A percentile compares a stretch with the other conserved stretches of the same genome.
Evolutionary conservation across 441 rosid species (phyloP).

Genomic region (Sinapis alba): DNA sequence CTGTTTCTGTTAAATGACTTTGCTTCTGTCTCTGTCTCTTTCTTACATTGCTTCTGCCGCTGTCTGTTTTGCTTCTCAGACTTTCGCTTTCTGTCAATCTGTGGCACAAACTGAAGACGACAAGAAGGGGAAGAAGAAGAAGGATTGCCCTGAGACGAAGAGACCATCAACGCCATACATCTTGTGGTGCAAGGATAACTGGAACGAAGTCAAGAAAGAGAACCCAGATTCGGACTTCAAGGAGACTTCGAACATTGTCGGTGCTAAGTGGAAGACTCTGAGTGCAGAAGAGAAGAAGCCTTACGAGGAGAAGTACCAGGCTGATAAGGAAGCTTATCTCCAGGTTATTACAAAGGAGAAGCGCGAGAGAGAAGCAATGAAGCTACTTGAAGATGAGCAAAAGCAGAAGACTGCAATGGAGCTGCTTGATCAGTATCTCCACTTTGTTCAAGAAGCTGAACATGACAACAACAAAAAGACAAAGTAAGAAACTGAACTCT

Average conservation of each 20-base stretch:
- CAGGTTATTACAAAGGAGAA: slow-evolving; percentile 70
- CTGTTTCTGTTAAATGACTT: too few relatives aligned
- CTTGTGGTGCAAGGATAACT: slow-evolving; percentile 80
- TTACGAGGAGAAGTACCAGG: slow-evolving; percentile 75
- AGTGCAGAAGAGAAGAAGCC: slow-evolving; percentile 81
- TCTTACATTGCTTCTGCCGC: too few relatives aligned
- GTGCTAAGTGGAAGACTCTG: slow-evolving; percentile 75
- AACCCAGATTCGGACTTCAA: slow-evolving; percentile 79
- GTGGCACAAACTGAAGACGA: slow-evolving; percentile 51
- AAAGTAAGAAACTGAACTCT: neutral
- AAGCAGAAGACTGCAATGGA: slow-evolving; percentile 87
- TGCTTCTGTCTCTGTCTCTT: too few relatives aligned
- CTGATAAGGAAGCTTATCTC: slow-evolving; percentile 68
- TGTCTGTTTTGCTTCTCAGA: slow-evolving; percentile 33
- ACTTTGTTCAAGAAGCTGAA: slow-evolving; percentile 69
- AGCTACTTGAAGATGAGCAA: slow-evolving; percentile 77
- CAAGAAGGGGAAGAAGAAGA: slow-evolving; percentile 54
- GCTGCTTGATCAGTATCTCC: slow-evolving; percentile 75
- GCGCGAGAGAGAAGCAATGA: slow-evolving; percentile 77
- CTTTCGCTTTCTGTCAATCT: slow-evolving; percentile 49
- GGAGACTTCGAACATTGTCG: slow-evolving; percentile 65
- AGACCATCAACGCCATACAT: slow-evolving; percentile 81
- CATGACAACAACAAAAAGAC: slow-evolving; percentile 58
- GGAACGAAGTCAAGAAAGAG: slow-evolving; percentile 76
- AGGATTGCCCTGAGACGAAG: slow-evolving; percentile 62